Evolutionary conservation across 176 grass and related monocot species (phyloP), one percentile per base, ranked within the genome.

Genomic region (Calamus simplicifolius): DNA sequence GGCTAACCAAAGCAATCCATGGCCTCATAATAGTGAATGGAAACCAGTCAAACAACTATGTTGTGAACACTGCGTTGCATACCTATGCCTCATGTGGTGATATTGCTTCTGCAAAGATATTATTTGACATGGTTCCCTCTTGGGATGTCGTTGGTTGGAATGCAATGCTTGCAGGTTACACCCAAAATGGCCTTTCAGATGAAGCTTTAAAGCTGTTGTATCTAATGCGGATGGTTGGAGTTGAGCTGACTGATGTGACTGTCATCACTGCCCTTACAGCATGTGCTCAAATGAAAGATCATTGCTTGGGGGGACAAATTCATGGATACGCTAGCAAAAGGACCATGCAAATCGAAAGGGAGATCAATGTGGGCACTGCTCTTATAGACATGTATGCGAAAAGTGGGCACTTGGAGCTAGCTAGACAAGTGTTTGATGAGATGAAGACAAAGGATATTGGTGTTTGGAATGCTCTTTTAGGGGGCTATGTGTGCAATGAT

Each of bases 391-490:
- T 70, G 68, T 70, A 60, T 12, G 55, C 38, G 17, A 59, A 50
- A 70, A 51, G 56, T 58, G 38, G 55, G 2, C n/a, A 8, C 16
- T 27, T 58, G 15, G 21, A 6, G 21, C 18, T 31, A 2, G 68
- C 68, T 5, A 10, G 56, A 5, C 25, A 70, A 19, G 38, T 70
- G 21, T 70, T 70, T 25, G n/a, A 59, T 6, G 68, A 70, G 25
- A 59, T 70, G 68, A 26, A 25, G 27, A 23, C 1, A 18, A 59
- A 18, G 58, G 55, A 70, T 21, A 48, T 70, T 21, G 56, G 54
- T 17, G 21, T 19, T 21, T 70, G 68, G 68, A 70, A 70, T 59
- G 54, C 68, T 26, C 54, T 70, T 18, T 50, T 70, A n/a, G 54
- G 54, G 5, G 68, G 23, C 15, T 70, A 70, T 14, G 68, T 70